phyloP scores from a whole-genome alignment of 2,329 filamentous ascomycete genomes.

The Colletotrichum zoysiae region DNA sequence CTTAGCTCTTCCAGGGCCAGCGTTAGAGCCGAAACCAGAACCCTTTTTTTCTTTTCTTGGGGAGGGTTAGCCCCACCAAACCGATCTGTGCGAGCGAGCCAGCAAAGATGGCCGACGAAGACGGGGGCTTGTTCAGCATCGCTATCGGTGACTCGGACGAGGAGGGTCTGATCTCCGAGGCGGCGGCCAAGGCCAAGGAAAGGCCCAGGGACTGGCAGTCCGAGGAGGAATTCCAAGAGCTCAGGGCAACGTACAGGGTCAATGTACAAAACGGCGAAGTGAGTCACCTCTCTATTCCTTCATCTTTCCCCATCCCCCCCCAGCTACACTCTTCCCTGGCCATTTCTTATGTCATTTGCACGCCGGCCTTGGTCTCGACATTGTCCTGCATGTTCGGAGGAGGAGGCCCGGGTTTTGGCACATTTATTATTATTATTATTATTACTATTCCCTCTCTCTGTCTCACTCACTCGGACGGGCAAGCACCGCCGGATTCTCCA shows the following conservation, averaged over 20 bases:
- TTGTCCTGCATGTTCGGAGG: background rate
- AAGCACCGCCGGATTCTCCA: background rate
- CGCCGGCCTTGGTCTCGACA: background rate
- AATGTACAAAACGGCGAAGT: conserved; percentile 70
- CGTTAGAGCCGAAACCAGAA: background rate
- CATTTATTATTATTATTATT: too few species aligned
- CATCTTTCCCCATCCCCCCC: background rate
- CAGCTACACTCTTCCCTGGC: too few species aligned
- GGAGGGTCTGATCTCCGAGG: conserved; percentile 41
- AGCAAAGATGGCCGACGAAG: conserved; percentile 42
- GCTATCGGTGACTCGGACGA: conserved; percentile 51
- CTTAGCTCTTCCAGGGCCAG: background rate
- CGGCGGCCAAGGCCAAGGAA: conserved; percentile 45
- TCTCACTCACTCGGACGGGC: background rate
- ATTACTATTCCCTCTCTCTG: background rate
- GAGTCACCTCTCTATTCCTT: conserved; percentile 41
- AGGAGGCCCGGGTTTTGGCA: background rate
- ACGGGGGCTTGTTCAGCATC: conserved; percentile 51
- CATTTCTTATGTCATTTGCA: background rate
- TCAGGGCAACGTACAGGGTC: conserved; percentile 59
- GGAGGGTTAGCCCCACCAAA: too few species aligned
- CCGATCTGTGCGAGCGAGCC: background rate
- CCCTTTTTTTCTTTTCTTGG: background rate
- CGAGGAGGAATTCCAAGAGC: conserved; percentile 61
- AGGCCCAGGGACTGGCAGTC: conserved; percentile 58